Percentiles rank a stretch among this genome's conserved stretches.
Evolutionary conservation across 805 yeast species (phyloP).

Genomic region (Zygoascus bituminiphila): DNA sequence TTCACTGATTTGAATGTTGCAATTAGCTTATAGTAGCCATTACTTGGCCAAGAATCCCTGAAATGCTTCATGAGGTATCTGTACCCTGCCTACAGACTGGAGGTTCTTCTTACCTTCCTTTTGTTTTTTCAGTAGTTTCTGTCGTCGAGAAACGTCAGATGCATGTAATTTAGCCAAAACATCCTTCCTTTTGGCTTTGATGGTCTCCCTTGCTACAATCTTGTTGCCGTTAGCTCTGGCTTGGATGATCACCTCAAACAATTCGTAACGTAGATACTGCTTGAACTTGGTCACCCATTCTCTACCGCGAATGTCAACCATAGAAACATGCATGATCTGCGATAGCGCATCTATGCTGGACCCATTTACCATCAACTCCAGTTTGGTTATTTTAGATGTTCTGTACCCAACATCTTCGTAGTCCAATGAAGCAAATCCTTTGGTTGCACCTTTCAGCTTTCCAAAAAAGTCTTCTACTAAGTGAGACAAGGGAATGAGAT

Average conservation of each 20-base stretch:
- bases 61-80: slow-evolving; percentile 77
- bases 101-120: slow-evolving; percentile 87
- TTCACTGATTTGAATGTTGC: no score
- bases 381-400: slow-evolving; percentile 70
- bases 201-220: slow-evolving; percentile 84
- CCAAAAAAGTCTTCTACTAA: slow-evolving; percentile 95
- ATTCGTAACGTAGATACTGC: slow-evolving; percentile 68
- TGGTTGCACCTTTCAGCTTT: slow-evolving; percentile 76
- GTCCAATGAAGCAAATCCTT: slow-evolving; percentile 90
- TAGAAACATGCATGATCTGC: slow-evolving; percentile 77
- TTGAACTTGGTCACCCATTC: slow-evolving; percentile 80
- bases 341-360: slow-evolving; percentile 86
- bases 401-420: slow-evolving; percentile 89
- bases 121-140: slow-evolving; percentile 78
- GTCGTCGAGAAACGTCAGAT: slow-evolving; percentile 81
- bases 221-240: slow-evolving; percentile 67
- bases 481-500: slow-evolving; percentile 78
- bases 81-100: slow-evolving; percentile 71
- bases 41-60: slow-evolving; percentile 58
- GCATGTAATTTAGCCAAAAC: slow-evolving; percentile 93
- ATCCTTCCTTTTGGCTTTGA: slow-evolving; percentile 88
- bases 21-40: no score
- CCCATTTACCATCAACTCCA: slow-evolving; percentile 86
- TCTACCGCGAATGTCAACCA: slow-evolving; percentile 62
- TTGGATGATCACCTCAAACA: slow-evolving; percentile 88